These are phyloP conservation scores for Pleurotus pulmonarius DNA, from an alignment of 768 basidiomycete genomes.

Conservation along the genomic window DNA sequence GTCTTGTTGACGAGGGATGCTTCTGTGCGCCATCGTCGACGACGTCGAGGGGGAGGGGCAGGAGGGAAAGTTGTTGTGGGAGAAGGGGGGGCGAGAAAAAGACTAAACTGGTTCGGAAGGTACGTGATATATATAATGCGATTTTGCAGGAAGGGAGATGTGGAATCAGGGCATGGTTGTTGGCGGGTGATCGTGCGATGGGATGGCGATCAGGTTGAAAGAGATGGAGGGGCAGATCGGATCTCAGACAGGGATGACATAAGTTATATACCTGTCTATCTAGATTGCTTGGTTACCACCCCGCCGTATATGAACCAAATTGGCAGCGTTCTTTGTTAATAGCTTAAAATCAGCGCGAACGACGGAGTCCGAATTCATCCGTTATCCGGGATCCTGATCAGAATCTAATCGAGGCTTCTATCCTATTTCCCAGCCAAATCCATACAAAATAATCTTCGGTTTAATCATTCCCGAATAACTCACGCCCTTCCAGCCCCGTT, in stretches of 20 bases:
- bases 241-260: slow-evolving; percentile 40
- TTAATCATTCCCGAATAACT: background rate
- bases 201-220: slow-evolving; percentile 57
- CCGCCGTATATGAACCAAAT: slow-evolving; percentile 6
- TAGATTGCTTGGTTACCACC: slow-evolving; percentile 8
- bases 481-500: background rate
- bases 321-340: slow-evolving; percentile 8
- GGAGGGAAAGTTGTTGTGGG: slow-evolving; percentile 23
- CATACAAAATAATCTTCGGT: background rate
- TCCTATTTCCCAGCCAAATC: slow-evolving; percentile 1
- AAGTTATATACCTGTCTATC: slow-evolving; percentile 29
- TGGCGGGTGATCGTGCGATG: slow-evolving; percentile 52
- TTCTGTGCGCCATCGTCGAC: slow-evolving; percentile 55
- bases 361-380: slow-evolving; percentile 5
- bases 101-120: slow-evolving; percentile 38
- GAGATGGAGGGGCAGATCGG: slow-evolving; percentile 29
- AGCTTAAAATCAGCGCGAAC: slow-evolving; percentile 8
- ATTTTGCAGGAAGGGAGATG: slow-evolving; percentile 37
- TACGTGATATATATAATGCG: slow-evolving; percentile 52
- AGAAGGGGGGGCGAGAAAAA: slow-evolving; percentile 44
- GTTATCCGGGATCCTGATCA: slow-evolving; percentile 9
- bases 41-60: slow-evolving; percentile 15
- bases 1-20: slow-evolving; percentile 55
- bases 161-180: slow-evolving; percentile 38
- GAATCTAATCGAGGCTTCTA: slow-evolving; percentile 1